Conservation (phyloP, 2,329 filamentous ascomycete genomes). For the Neofusicoccum sp. region DNA sequence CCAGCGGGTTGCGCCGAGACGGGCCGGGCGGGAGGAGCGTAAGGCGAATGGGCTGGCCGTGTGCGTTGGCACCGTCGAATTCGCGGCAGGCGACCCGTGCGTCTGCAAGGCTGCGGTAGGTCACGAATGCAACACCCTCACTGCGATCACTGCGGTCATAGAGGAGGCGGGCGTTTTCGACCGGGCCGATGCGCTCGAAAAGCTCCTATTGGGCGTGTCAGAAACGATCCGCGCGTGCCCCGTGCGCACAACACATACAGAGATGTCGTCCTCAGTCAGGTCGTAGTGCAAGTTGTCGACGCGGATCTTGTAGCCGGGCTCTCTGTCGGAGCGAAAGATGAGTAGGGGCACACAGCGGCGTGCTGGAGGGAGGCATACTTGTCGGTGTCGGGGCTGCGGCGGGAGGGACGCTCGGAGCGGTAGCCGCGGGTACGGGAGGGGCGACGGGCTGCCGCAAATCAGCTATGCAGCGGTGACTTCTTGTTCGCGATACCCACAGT, state of each 20-base stretch:
- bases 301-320: constrained; percentile 69
- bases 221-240: background rate
- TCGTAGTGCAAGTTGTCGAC: constrained; percentile 95
- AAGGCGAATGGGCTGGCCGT: constrained; percentile 76
- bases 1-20: constrained; percentile 48
- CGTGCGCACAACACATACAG: constrained; percentile 54
- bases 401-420: constrained; percentile 32
- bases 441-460: constrained; percentile 24
- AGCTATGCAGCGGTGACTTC: constrained; percentile 27
- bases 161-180: constrained; percentile 68
- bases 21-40: constrained; percentile 56
- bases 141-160: constrained; percentile 91
- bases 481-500: constrained; percentile 20
- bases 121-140: constrained; percentile 81
- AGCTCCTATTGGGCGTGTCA: constrained; percentile 62
- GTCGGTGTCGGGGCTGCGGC: constrained; percentile 18
- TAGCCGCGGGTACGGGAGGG: constrained; percentile 23
- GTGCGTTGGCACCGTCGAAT: constrained; percentile 88
- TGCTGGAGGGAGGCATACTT: background rate
- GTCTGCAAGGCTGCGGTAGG: constrained; percentile 71
- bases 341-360: background rate
- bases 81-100: constrained; percentile 75
- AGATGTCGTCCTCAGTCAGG: constrained; percentile 79
- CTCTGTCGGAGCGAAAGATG: constrained; percentile 45
- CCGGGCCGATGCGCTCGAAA: constrained; percentile 75